A percentile compares a stretch with the other conserved stretches of the same genome.
phyloP scores from a whole-genome alignment of 2,329 filamentous ascomycete genomes.

The Colletotrichum musicola region DNA sequence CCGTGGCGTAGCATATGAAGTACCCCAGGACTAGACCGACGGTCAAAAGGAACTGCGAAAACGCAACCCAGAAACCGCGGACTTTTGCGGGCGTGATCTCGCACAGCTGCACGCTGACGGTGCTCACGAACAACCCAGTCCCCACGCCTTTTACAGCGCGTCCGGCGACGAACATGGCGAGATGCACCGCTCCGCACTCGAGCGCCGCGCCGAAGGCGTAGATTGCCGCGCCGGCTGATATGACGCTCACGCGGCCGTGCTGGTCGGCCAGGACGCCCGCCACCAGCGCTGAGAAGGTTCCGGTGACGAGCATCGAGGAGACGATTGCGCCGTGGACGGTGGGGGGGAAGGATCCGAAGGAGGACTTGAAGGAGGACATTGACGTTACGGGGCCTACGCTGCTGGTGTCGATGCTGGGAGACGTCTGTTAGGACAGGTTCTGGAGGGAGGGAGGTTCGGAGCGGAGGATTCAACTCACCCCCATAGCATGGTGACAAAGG shows the following conservation, averaged over 20 bases:
- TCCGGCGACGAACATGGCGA: conserved; percentile 67
- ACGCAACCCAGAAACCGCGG: conserved; percentile 64
- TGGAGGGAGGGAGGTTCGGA: too few relatives aligned
- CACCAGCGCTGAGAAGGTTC: conserved; percentile 69
- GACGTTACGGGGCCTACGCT: conserved; percentile 71
- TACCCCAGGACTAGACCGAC: conserved; percentile 66
- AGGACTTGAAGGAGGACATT: conserved; percentile 64
- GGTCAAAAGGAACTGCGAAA: conserved; percentile 66
- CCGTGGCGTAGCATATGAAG: conserved; percentile 72
- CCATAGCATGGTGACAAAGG: conserved; percentile 1
- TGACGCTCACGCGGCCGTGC: conserved; percentile 65
- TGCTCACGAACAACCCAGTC: conserved; percentile 67
- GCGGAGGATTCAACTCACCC: conserved; percentile 5
- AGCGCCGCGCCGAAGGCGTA: conserved; percentile 66
- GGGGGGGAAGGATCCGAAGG: conserved; percentile 65
- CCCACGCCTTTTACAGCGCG: conserved; percentile 68
- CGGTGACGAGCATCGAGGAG: conserved; percentile 70
- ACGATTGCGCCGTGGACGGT: conserved; percentile 70
- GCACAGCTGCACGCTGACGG: conserved; percentile 65
- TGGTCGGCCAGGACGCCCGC: conserved; percentile 66
- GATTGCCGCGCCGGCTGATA: conserved; percentile 63
- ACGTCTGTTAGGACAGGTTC: neutral
- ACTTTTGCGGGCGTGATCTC: conserved; percentile 67
- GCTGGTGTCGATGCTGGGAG: conserved; percentile 53
- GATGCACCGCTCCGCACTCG: conserved; percentile 48